Base-by-base conservation (phyloP, 148 eudicot genomes). In the Persicaria maculosa region DNA sequence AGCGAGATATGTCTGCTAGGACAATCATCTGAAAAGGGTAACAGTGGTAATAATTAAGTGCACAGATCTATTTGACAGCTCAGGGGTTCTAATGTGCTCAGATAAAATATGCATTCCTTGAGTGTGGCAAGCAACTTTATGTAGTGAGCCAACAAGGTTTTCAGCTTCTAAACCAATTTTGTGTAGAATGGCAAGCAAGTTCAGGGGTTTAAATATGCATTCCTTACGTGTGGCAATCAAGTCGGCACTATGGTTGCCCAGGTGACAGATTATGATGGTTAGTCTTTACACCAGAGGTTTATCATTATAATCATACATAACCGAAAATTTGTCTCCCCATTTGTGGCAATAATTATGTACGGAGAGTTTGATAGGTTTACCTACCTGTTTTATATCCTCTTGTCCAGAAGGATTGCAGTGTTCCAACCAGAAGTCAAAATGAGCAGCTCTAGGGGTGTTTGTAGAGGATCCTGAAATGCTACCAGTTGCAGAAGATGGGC, bases 341-440 rank as follows among this genome's bases (percentile, higher is more conserved):
- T 31, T 62, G 31, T 6, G 31, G 44, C n/a, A 36, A 62, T 25
- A 62, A 44, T 62, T 25, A 36, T 25, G 8, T 5, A 31, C 12
- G 45, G 10, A 36, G 25, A 44, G 45, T 62, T 62, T 31, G 40
- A 31, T 31, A 31, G 40, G 40, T 31, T 31, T 71, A 70, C 84
- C 58, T 72, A 89, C 93, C 85, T 85, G 90, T 40, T 80, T 76
- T 74, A 75, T 75, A 44, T 85, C 88, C 75, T 89, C 93, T 72
- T 81, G 74, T 72, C 86, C 87, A n/a, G 81, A 82, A 72, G 83
- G 74, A 83, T 82, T 80, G 72, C 77, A 80, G 40, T 80, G 83
- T 47, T 89, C 93, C 62, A 83, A 67, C 93, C 90, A 86, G 57
- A 77, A 76, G 76, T 86, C 93, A 77, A 89, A 83, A 77, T 80